These are phyloP conservation scores for Quercus lobata DNA, from an alignment of 331 rosid species.

Conservation along the genomic window DNA sequence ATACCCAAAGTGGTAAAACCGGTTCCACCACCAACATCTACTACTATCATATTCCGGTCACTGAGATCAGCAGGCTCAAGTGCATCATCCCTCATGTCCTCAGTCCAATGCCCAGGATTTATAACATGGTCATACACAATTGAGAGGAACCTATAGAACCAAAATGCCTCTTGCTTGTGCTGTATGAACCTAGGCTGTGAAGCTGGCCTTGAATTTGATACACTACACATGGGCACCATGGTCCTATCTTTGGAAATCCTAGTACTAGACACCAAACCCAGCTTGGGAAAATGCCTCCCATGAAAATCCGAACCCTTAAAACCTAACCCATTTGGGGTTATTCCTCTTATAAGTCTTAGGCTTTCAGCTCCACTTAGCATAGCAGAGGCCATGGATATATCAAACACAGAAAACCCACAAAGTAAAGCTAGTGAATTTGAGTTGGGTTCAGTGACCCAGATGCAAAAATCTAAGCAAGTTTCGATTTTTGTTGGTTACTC, in stretches of 20 bases:
- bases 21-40: constrained; percentile 92
- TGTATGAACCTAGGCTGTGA: constrained; percentile 94
- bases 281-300: constrained; percentile 42
- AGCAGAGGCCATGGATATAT: constrained; percentile 53
- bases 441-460: background rate
- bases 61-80: constrained; percentile 85
- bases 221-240: constrained; percentile 50
- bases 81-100: constrained; percentile 95
- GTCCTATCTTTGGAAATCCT: constrained; percentile 31
- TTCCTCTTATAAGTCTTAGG: constrained; percentile 34
- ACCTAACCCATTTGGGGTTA: constrained; percentile 46
- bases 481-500: background rate
- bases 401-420: constrained; percentile 8
- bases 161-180: constrained; percentile 88
- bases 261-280: constrained; percentile 21
- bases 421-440: constrained; percentile 12
- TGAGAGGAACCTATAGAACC: constrained; percentile 90
- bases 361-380: constrained; percentile 66
- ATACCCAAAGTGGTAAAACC: constrained; percentile 90
- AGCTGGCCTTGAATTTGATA: constrained; percentile 69
- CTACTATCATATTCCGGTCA: constrained; percentile 67
- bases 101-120: constrained; percentile 95
- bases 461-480: background rate
- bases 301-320: constrained; percentile 47
- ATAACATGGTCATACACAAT: constrained; percentile 85